Base-by-base conservation (phyloP, 495 filamentous ascomycete species). In the Penicillium steckii region DNA sequence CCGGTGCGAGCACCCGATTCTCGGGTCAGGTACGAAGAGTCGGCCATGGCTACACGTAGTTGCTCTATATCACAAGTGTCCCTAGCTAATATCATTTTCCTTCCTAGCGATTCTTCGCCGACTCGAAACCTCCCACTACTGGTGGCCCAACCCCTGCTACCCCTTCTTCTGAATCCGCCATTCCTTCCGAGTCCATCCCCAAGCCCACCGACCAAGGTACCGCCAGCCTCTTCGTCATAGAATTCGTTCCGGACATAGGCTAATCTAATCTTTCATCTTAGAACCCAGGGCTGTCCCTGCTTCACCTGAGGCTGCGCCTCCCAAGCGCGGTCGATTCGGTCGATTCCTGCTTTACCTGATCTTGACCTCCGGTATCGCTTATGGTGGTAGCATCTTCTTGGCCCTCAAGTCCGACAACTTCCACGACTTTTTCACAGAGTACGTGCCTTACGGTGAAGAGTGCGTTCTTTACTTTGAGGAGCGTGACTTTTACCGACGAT, bases 371-470 rank as follows among this genome's bases (percentile, higher is more conserved):
- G 85, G 80, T 6, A 62, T 95, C 13, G 84, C 85, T 25, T 98
- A 96, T 54, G 92, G 83, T 50, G 91, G 90, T 52, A 90, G 92
- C 42, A 83, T 96, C 43, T 95, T 88, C 74, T 89, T 95, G 64
- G 94, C 94, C 19, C 80, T 95, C 53, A 84, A 91, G 70, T 94
- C 85, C 56, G 94, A 98, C 74, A 96, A 93, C 69, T 97, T 97
- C 79, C 95, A 98, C 67, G 94, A 98, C 65, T 96, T 97, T 75
- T 98, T 98, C 75, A 97, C 95, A 38, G 92, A 96, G 71, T 98
- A 94, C 69, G 71, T 98, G 6, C 94, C 94, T 2, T 96, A 90
- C 52, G 95, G 93, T 46, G 94, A 98, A 72, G 89, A 96, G 59
- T 85, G 85, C 13, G 94, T 98, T 22, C 82, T 95, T n/a, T 97